These are phyloP conservation scores for Neolentinus lepideus DNA, from an alignment of 1,284 basidiomycete species.

Conservation along the genomic window DNA sequence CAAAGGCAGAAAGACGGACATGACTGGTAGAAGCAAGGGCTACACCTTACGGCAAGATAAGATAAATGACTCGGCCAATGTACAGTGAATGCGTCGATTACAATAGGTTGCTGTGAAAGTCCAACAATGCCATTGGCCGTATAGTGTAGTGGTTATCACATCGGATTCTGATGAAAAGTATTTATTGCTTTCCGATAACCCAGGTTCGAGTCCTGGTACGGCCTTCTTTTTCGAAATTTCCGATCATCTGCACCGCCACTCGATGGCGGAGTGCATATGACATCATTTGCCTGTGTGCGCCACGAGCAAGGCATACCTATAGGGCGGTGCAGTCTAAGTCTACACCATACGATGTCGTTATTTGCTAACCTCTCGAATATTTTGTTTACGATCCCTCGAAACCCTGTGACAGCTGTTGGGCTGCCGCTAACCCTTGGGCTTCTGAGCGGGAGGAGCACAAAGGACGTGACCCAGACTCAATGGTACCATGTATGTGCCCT, in stretches of 20 bases:
- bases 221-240: conserved; percentile 8
- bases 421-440: conserved; percentile 54
- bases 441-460: conserved; percentile 42
- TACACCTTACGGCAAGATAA: conserved; percentile 5
- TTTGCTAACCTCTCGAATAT: conserved; percentile 32
- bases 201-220: conserved; percentile 30
- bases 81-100: not conserved
- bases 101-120: not conserved
- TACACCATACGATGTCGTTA: too few relatives aligned
- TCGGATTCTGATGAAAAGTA: conserved; percentile 38
- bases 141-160: conserved; percentile 58
- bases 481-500: conserved; percentile 50
- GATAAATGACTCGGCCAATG: conserved; percentile 5
- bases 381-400: conserved; percentile 49
- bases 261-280: not conserved
- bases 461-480: conserved; percentile 35
- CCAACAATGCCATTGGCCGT: conserved; percentile 18
- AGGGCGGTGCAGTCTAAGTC: too few relatives aligned
- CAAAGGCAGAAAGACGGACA: conserved; percentile 59
- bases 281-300: not conserved
- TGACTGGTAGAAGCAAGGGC: conserved; percentile 15
- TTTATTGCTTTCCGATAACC: conserved; percentile 24
- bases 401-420: conserved; percentile 54
- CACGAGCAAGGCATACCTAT: too few relatives aligned
- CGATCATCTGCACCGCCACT: not conserved